Conservation (phyloP, 306 rosid genomes). For the Quercus bicolor region DNA sequence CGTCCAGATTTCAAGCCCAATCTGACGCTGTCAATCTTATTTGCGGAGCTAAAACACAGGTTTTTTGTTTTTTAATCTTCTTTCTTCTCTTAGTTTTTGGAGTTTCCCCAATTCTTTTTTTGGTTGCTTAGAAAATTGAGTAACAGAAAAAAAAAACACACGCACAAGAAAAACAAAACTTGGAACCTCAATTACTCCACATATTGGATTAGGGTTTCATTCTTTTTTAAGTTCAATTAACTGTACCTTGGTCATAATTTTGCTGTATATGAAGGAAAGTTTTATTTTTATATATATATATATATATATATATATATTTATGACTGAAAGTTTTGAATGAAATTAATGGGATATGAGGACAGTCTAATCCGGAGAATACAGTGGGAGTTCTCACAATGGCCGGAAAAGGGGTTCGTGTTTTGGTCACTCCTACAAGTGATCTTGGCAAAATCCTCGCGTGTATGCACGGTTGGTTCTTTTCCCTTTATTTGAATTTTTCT, state of each 20-base stretch:
- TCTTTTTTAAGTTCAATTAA: neutral
- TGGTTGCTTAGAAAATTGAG: neutral
- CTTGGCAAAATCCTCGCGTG: constrained; percentile 89
- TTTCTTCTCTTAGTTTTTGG: neutral
- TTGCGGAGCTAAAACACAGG: constrained; percentile 98
- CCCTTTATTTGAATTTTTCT: too few species aligned
- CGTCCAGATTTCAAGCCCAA: constrained; percentile 87
- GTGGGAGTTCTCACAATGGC: constrained; percentile 97
- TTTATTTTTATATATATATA: too few species aligned
- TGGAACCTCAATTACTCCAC: neutral
- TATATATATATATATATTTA: too few species aligned
- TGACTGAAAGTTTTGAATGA: constrained; percentile 5
- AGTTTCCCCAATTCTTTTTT: neutral
- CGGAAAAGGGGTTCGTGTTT: constrained; percentile 85
- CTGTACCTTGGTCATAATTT: too few species aligned
- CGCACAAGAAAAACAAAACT: neutral
- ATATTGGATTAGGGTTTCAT: neutral
- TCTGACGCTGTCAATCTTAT: constrained; percentile 87
- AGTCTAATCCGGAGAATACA: constrained; percentile 94
- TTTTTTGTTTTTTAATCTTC: neutral
- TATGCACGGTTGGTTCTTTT: constrained; percentile 71
- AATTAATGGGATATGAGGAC: constrained; percentile 17
- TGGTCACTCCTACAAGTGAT: constrained; percentile 90
- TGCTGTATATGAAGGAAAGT: too few species aligned
- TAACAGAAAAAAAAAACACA: neutral